Base-by-base conservation (phyloP, 768 basidiomycete genomes). In the Leccinum truebloodii region DNA sequence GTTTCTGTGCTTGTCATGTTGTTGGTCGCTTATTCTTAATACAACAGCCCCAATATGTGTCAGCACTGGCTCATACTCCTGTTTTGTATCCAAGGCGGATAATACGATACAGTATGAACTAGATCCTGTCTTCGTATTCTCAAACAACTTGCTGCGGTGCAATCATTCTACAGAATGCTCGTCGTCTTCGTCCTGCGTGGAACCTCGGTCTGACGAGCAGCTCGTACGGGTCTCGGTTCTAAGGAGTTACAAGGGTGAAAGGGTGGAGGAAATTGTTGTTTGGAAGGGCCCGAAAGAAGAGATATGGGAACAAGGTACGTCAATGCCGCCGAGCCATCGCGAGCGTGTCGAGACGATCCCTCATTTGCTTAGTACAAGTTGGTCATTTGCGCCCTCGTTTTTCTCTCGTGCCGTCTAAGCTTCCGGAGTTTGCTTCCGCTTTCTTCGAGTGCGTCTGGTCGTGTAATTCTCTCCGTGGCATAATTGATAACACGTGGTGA, bases 251-350 rank as follows among this genome's bases (percentile, higher is more conserved):
- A 46, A 28, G 9, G 24, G 30, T 13, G 32, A n/a, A 24, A 49
- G 12, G 3, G 37, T 37, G 12, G 65, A 79, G 35, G 70, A 77
- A 44, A 76, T 85, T 1, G 72, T 94, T 4, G 69, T 94, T 3
- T 95, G 92, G 90, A 86, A 81, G 59, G 93, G 93, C 0, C 85
- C 89, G 6, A 75, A 74, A 9, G 66, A 65, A 18, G 90, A 92
- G 72, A 78, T 94, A 1, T 81, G 80, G 75, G 83, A 87, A 55
- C 81, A 88, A 79, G 85, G 89, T 87, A 63, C 30, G 77, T 68
- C n/a, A 53, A 34, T 64, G 55, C 30, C 8, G 20, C 20, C 65
- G 13, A 32, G 4, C 10, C 3, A 4, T 54, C 8, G n/a, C 5
- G 39, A 24, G 37, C 20, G 8, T 26, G 4, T 26, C 22, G 24